Evolutionary conservation across 805 yeast species (phyloP).

Genomic region (Ogataea paradorogensis): DNA sequence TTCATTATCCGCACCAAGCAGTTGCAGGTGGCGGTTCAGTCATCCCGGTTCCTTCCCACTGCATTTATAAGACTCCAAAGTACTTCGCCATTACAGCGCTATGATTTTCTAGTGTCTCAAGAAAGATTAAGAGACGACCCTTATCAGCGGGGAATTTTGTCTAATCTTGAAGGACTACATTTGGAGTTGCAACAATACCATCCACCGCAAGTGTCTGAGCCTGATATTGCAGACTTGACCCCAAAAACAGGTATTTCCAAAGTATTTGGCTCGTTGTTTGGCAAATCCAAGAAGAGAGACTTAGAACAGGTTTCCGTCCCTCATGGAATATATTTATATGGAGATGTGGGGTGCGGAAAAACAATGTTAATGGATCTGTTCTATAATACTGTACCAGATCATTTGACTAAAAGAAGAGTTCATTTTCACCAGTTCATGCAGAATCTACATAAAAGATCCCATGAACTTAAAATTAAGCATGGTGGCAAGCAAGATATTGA

Average conservation of each 20-base stretch:
- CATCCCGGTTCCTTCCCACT: neutral
- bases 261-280: constrained; percentile 32
- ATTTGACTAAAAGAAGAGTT: constrained; percentile 72
- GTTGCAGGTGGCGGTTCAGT: neutral
- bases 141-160: constrained; percentile 73
- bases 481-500: constrained; percentile 69
- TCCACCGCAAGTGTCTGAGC: constrained; percentile 60
- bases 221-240: constrained; percentile 48
- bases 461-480: constrained; percentile 63
- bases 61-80: constrained; percentile 9
- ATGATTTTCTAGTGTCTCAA: constrained; percentile 28
- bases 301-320: constrained; percentile 42
- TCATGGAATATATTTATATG: constrained; percentile 85
- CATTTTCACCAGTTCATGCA: constrained; percentile 99
- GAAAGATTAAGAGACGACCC: constrained; percentile 67
- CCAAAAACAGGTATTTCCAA: constrained; percentile 47
- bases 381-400: constrained; percentile 76
- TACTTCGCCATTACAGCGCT: constrained; percentile 30
- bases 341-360: constrained; percentile 98
- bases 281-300: constrained; percentile 4
- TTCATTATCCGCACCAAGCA: neutral
- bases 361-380: constrained; percentile 98
- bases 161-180: constrained; percentile 60
- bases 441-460: constrained; percentile 80
- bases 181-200: constrained; percentile 47